Conservation (phyloP, 441 rosid genomes). For the Syzygium syzygioides region DNA sequence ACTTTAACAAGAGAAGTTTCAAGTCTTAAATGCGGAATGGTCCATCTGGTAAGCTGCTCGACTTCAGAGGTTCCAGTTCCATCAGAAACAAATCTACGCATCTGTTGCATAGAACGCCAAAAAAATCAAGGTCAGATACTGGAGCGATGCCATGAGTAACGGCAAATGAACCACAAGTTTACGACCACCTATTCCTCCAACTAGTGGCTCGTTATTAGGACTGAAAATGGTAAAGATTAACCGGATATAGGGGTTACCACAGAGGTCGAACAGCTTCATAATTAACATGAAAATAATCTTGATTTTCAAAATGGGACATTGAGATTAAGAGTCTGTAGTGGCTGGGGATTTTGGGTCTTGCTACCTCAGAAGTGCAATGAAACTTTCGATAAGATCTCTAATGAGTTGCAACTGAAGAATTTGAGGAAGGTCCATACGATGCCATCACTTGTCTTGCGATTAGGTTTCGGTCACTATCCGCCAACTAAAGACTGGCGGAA, state of each 20-base stretch:
- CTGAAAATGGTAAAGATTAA: not conserved
- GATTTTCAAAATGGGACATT: not conserved
- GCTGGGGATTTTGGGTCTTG: not conserved
- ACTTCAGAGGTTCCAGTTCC: not conserved
- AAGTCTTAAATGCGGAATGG: not conserved
- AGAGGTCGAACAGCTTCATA: not conserved
- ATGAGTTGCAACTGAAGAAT: not conserved
- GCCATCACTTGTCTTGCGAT: not conserved
- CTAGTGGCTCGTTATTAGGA: not conserved
- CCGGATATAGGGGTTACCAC: not conserved
- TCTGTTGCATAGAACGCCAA: not conserved
- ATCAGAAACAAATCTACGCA: not conserved
- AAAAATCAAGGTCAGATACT: not conserved
- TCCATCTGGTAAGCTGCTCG: not conserved
- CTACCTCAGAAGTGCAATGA: not conserved
- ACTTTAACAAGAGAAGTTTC: not conserved
- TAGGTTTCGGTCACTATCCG: not conserved
- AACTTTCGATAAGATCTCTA: not conserved
- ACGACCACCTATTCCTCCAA: not conserved
- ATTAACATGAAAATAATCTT: not conserved
- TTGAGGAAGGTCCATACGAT: not conserved
- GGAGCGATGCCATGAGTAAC: not conserved
- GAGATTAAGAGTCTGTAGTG: not conserved
- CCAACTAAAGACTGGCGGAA: not conserved
- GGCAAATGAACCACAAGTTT: not conserved